phyloP scores from a whole-genome alignment of 202 grass and related monocot genomes.

The Musa balbisiana region DNA sequence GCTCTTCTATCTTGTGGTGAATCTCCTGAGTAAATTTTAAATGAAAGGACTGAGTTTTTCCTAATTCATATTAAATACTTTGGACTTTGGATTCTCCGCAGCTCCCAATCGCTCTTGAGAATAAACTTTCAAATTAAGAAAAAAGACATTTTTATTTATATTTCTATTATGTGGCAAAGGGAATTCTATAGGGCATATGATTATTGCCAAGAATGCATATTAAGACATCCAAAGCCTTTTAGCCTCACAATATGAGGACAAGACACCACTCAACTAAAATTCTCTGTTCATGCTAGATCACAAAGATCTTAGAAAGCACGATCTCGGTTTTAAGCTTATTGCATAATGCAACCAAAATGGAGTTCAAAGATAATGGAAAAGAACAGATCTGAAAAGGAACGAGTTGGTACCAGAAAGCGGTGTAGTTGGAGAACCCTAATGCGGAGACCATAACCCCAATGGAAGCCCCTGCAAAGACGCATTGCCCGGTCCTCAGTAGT shows the following conservation, averaged over 20 bases:
- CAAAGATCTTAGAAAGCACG: background rate
- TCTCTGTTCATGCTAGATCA: background rate
- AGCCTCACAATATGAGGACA: background rate
- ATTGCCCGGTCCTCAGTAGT: slow-evolving; percentile 56
- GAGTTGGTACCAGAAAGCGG: slow-evolving; percentile 61
- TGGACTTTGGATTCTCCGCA: no score
- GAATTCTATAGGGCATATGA: no score
- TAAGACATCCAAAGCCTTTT: no score
- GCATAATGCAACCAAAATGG: background rate
- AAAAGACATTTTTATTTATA: no score
- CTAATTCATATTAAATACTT: no score
- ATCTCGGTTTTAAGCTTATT: background rate
- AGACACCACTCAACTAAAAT: background rate
- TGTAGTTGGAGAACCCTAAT: slow-evolving; percentile 68
- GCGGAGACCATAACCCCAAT: slow-evolving; percentile 62
- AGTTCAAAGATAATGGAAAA: background rate
- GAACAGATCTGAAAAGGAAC: background rate
- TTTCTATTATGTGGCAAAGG: no score
- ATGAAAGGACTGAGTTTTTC: no score
- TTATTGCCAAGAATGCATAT: no score
- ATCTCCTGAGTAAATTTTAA: no score
- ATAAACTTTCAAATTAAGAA: no score
- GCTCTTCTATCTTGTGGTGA: no score
- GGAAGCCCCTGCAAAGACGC: slow-evolving; percentile 56
- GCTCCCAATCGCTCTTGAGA: no score